Evolutionary conservation across 106 monocot species (phyloP).

Genomic region (Phalaenopsis aphrodite): DNA sequence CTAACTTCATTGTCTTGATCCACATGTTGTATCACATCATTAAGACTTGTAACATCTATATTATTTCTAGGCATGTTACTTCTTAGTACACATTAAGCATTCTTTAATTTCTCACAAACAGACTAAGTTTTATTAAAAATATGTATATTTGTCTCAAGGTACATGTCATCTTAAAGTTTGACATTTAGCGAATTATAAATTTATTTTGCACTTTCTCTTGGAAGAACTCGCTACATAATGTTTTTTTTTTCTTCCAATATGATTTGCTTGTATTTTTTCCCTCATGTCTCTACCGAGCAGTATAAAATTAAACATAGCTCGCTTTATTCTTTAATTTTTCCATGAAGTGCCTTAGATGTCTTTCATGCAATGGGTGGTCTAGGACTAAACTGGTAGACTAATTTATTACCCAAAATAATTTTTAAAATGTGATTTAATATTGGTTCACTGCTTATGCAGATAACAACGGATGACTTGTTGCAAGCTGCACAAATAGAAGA

Average conservation of each 20-base stretch:
- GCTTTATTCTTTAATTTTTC: not conserved
- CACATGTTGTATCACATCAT: too few relatives aligned
- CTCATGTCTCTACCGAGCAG: too few relatives aligned
- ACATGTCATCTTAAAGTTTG: not conserved
- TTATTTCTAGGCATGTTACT: too few relatives aligned
- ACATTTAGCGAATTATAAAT: not conserved
- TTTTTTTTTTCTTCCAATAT: not conserved
- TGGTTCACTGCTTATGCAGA: constrained; percentile 20
- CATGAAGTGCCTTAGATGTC: not conserved
- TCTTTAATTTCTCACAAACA: too few relatives aligned
- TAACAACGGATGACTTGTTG: constrained; percentile 80
- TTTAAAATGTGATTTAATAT: not conserved
- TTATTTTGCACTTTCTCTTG: not conserved
- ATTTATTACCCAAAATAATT: not conserved
- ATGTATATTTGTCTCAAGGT: not conserved
- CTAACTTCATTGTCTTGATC: too few relatives aligned
- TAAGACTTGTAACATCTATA: too few relatives aligned
- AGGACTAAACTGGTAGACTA: not conserved
- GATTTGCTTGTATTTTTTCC: too few relatives aligned
- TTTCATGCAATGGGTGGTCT: not conserved
- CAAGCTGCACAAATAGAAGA: constrained; percentile 98
- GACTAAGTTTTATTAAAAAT: too few relatives aligned
- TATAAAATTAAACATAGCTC: not conserved
- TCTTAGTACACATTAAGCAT: too few relatives aligned
- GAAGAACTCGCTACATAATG: not conserved